Evolutionary conservation across 2,329 filamentous ascomycete genomes (phyloP), one percentile per base, ranked within the genome.

Genomic region (Elsinoe necatrix): DNA sequence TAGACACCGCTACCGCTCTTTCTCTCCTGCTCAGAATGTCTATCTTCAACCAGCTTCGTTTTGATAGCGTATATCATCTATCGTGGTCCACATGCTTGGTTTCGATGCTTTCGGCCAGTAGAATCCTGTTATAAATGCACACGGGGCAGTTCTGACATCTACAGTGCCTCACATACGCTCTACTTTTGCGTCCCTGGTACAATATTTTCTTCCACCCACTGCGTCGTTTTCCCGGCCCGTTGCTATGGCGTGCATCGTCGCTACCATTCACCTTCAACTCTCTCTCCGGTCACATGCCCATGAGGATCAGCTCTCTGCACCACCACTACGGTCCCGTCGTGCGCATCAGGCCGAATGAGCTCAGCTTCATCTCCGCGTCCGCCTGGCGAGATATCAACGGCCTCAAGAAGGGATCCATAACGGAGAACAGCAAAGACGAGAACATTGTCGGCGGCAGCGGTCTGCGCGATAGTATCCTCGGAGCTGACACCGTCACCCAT

Each of bases 301-400:
- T 27, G 23, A 1, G n/a, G 11, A 45, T 78, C 23, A 62, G 73
- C 27, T 43, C 58, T 16, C 63, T 75, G 14, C 73, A 76, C 61
- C 59, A 66, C 4, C 58, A 65, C 43, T 75, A 76, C 60, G 76
- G 77, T 3, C 67, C 69, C 1, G 69, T 78, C 1, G 75, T 79
- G 5, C 73, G 77, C 9, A 65, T 77, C 41, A 69, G 69, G 2
- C 76, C 77, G 1, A 68, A 75, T 57, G 74, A 78, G 60, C 68
- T 79, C 1, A 71, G 73, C 1, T 79, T 75, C 61, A 70, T 66
- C 42, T 61, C 66, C 6, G 58, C 67, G 1, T 63, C 64, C 0
- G 68, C 68, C 1, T 79, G 74, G 69, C 68, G 71, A 61, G 72
- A 76, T 31, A 74, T 77, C 39, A 71, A 72, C 57, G 67, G 68